These are phyloP conservation scores for Globisporangium yorkense DNA, from an alignment of 352 stramenopile species.

Conservation along the genomic window DNA sequence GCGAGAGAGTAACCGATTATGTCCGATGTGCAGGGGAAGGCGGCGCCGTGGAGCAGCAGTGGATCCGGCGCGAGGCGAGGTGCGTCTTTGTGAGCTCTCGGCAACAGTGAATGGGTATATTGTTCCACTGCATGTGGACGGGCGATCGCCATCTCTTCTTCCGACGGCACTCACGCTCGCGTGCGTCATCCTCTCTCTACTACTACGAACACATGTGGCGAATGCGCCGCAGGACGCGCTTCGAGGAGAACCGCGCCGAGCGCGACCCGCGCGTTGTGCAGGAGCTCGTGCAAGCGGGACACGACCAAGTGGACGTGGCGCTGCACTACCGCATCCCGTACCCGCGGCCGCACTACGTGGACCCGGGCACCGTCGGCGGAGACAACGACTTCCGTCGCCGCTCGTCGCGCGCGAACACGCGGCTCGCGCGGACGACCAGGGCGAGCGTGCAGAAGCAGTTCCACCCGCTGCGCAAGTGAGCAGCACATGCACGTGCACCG, in stretches of 20 bases:
- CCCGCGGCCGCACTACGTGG: conserved; percentile 67
- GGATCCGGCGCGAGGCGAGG: conserved; percentile 67
- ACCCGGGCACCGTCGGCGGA: conserved; percentile 69
- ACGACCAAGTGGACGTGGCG: conserved; percentile 74
- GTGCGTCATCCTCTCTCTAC: not conserved
- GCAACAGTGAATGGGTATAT: too few species aligned
- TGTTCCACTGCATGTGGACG: too few species aligned
- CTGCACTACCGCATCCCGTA: conserved; percentile 86
- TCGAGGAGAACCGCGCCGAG: conserved; percentile 58
- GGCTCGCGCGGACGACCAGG: conserved; percentile 33
- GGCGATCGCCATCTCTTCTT: too few species aligned
- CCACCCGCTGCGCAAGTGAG: conserved; percentile 13
- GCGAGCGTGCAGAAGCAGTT: conserved; percentile 44
- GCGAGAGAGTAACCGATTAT: not conserved
- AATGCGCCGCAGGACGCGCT: conserved; percentile 26
- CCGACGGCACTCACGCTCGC: not conserved
- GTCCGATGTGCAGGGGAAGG: conserved; percentile 45
- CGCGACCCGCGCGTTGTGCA: conserved; percentile 24
- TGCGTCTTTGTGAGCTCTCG: conserved; percentile 9
- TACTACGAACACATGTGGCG: too few species aligned
- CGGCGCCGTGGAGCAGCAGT: conserved; percentile 41
- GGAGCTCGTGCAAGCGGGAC: conserved; percentile 44
- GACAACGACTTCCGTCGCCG: conserved; percentile 62
- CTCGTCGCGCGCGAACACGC: conserved; percentile 48
- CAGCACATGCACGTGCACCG: too few species aligned